These are phyloP conservation scores for Exutisphaerella laricina DNA, from an alignment of 2,329 filamentous ascomycete genomes.

Conservation along the genomic window DNA sequence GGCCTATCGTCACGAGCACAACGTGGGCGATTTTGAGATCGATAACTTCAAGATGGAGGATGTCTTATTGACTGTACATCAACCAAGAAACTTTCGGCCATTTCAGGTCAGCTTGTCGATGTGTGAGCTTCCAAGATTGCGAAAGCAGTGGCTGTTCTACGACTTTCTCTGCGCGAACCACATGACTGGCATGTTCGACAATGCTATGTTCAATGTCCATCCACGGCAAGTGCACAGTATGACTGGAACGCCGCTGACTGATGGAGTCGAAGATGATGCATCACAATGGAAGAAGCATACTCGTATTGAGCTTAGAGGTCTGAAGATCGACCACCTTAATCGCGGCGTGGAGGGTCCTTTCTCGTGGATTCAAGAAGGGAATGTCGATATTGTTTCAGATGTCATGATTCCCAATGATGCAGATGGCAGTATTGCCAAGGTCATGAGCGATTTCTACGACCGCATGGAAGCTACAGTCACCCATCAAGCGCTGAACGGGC, in stretches of 20 bases:
- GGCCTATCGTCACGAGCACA: constrained; percentile 79
- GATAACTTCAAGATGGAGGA: constrained; percentile 96
- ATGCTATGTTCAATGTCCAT: constrained; percentile 95
- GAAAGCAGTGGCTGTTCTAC: constrained; percentile 97
- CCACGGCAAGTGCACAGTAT: constrained; percentile 83
- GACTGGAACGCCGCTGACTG: constrained; percentile 56
- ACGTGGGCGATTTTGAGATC: constrained; percentile 92
- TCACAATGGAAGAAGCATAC: constrained; percentile 94
- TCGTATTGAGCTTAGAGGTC: constrained; percentile 81
- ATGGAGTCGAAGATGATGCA: constrained; percentile 55
- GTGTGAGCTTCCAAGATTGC: constrained; percentile 83
- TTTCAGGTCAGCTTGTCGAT: constrained; percentile 95
- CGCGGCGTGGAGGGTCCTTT: constrained; percentile 89
- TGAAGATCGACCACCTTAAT: constrained; percentile 95
- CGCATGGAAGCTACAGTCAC: constrained; percentile 89
- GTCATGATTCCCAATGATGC: constrained; percentile 88
- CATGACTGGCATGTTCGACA: constrained; percentile 92
- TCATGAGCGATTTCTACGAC: constrained; percentile 96
- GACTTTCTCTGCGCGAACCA: constrained; percentile 93
- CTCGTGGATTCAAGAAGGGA: constrained; percentile 96
- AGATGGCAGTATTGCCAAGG: constrained; percentile 84
- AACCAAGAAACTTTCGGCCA: constrained; percentile 84
- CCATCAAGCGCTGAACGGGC: constrained; percentile 15
- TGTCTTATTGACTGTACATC: constrained; percentile 82
- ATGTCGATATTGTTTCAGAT: constrained; percentile 93